Evolutionary conservation across 164 flowering plant species (phyloP), one percentile per base, ranked within the genome.

Genomic region (Euptelea pleiosperma): DNA sequence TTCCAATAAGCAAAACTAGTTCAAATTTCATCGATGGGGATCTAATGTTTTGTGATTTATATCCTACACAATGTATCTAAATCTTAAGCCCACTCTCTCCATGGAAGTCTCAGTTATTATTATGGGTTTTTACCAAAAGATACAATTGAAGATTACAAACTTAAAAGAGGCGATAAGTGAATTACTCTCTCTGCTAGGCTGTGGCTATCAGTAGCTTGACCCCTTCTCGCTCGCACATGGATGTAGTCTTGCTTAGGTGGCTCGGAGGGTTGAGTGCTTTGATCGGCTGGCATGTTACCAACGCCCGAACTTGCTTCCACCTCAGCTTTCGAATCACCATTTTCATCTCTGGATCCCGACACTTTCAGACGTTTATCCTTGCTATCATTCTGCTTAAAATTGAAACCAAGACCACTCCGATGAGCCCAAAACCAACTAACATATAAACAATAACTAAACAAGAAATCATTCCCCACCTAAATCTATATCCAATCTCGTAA

Each of bases 121-220:
- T 11, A 14, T 25, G 16, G 6, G 30, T 4, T 24, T 44, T 28
- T 33, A 37, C 42, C 2, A 14, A 22, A 53, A 3, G 10, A 12
- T 22, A 29, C 2, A 16, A 57, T 24, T 16, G 37, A 19, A 49
- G 4, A 10, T 4, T 40, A 29, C 19, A 54, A 29, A 30, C 26
- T 16, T 19, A 43, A 48, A 52, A 28, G 36, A 42, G 37, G n/a
- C 9, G 22, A 57, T 41, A 43, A 35, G 52, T 10, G 46, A 33
- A 64, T 79, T 84, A 94, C 99, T 68, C 99, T 81, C 68, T 94
- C 99, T 10, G 96, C 97, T 49, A 89, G 72, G 72, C 99, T 94
- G 75, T 94, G 99, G 77, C 96, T 91, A 69, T 94, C 97, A 37
- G 99, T 91, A 43, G 99, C 99, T 83, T 94, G 99, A 24, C 98